These are phyloP conservation scores for Fraxinus cuspidata DNA, from an alignment of 257 asterid genomes.

Conservation along the genomic window DNA sequence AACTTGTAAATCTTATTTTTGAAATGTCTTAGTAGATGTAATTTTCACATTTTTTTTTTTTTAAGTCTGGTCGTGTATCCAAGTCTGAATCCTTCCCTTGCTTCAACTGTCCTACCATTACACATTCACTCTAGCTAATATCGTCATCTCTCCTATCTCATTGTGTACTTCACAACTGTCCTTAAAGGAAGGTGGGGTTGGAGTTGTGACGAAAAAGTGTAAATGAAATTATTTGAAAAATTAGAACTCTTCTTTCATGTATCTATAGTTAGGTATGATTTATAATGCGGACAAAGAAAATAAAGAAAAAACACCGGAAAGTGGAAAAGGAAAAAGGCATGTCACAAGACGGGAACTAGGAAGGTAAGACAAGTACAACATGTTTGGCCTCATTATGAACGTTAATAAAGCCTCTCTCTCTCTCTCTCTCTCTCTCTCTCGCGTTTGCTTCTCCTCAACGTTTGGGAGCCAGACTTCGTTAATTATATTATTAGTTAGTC, in stretches of 20 bases:
- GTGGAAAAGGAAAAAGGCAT: not conserved
- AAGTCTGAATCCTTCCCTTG: too few species aligned
- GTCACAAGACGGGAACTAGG: not conserved
- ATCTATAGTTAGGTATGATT: not conserved
- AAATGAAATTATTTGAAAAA: too few species aligned
- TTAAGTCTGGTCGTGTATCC: too few species aligned
- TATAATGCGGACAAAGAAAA: not conserved
- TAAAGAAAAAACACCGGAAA: not conserved
- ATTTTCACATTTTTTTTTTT: too few species aligned
- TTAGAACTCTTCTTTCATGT: not conserved
- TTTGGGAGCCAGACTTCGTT: slow-evolving; percentile 39
- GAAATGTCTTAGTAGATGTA: too few species aligned
- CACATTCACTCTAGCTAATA: not conserved
- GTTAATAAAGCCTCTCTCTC: slow-evolving; percentile 23
- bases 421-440: slow-evolving; percentile 30
- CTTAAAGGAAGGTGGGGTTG: too few species aligned
- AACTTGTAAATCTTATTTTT: too few species aligned
- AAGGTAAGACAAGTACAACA: not conserved
- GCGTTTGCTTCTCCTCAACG: slow-evolving; percentile 74
- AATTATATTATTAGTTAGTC: not conserved
- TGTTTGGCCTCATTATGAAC: slow-evolving; percentile 8
- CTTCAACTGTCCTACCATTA: not conserved
- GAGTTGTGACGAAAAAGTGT: too few species aligned
- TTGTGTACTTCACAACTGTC: too few species aligned
- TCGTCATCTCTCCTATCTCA: not conserved